Base-by-base conservation (phyloP, 2,329 filamentous ascomycete species). In the Phyllosticta citribraziliensis region DNA sequence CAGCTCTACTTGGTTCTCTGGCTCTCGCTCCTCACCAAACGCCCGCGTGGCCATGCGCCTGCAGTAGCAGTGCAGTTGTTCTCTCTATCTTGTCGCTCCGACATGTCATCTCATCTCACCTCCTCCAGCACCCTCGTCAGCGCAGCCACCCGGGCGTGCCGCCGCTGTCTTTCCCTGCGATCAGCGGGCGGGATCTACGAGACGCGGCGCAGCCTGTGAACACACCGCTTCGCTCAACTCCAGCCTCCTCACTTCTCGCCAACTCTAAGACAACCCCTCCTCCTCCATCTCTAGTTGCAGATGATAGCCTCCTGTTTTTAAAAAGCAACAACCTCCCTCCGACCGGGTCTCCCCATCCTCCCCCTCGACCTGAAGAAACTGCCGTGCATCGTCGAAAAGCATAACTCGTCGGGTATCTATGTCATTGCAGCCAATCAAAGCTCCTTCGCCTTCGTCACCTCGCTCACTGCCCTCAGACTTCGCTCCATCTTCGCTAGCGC, bases 401-500 rank as follows among this genome's bases (percentile, higher is more conserved):
- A 53, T 53, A 53, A 53, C 12, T 27, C 14, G 14, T 24, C 20
- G 24, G 20, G 24, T 53, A 30, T 17, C n/a, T 11, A 51, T 50
- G 12, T 33, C 19, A 19, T 47, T 50, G 56, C 53, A 53, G 40
- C 40, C 40, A n/a, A n/a, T 47, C 40, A 54, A 50, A 63, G 65
- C 69, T 73, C 73, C 68, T 72, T 72, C 68, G 72, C 72, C 53
- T 64, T 66, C 52, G 56, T 54, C 33, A 60, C 40, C 40, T 47
- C 62, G 52, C 63, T 65, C 5, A 65, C 64, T 47, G 65, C 67
- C 57, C 70, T 70, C 63, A 73, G 59, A 54, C 70, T 63, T 65
- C 64, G 69, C n/a, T 72, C 70, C 52, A 71, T 66, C 62, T 70
- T 71, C 56, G 70, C 68, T 63, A 74, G 65, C 11, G 71, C 72